phyloP scores from a whole-genome alignment of 768 basidiomycete genomes.

The Lyophyllum shimeji region DNA sequence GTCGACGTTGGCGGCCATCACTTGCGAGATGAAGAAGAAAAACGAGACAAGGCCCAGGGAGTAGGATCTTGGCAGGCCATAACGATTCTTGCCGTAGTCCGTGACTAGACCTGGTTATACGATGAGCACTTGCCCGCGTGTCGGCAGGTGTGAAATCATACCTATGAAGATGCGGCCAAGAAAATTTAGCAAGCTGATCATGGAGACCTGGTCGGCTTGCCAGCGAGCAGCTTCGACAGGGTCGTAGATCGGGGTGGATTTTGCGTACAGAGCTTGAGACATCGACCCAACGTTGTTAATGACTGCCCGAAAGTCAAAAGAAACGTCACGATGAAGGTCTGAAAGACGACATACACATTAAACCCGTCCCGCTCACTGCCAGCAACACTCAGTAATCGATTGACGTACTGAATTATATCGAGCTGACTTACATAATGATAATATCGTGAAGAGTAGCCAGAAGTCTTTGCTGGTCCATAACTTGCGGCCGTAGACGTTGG shows the following conservation, averaged over 20 bases:
- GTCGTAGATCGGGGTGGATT: conserved; percentile 62
- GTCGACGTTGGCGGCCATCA: conserved; percentile 54
- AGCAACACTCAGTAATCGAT: neutral
- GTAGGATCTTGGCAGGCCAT: conserved; percentile 63
- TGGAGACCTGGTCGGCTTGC: conserved; percentile 86
- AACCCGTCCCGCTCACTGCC: conserved; percentile 67
- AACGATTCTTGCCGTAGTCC: conserved; percentile 59
- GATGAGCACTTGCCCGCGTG: neutral
- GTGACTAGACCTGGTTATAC: conserved; percentile 58
- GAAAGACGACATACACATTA: conserved; percentile 59
- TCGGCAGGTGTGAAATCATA: conserved; percentile 24
- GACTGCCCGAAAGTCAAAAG: conserved; percentile 34
- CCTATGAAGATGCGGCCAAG: conserved; percentile 76
- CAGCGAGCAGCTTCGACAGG: conserved; percentile 65
- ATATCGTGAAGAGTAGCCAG: conserved; percentile 41
- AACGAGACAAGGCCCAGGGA: conserved; percentile 66
- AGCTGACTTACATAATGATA: conserved; percentile 50
- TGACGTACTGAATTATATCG: conserved; percentile 20
- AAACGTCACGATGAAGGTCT: neutral
- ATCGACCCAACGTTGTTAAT: conserved; percentile 83
- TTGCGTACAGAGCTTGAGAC: conserved; percentile 64
- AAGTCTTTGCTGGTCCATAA: conserved; percentile 23
- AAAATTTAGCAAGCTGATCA: conserved; percentile 81
- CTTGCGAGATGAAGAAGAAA: conserved; percentile 73
- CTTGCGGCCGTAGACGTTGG: conserved; percentile 22